Evolutionary conservation across 176 grass and related monocot species (phyloP).

Genomic region (Avena insularis): DNA sequence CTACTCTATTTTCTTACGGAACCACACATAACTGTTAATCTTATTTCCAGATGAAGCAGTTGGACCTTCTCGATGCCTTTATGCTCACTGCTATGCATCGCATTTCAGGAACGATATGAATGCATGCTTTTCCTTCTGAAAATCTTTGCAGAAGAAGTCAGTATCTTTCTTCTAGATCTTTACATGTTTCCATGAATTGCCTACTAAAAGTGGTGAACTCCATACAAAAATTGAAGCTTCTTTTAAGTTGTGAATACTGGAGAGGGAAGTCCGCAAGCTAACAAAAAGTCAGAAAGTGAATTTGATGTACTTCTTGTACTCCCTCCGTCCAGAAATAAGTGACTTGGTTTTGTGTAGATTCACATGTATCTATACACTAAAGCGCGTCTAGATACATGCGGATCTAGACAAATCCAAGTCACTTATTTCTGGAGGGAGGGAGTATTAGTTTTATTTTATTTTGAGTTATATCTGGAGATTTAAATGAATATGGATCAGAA

Average conservation of each 20-base stretch:
- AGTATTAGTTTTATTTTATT: constrained; percentile 25
- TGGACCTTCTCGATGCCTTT: background rate
- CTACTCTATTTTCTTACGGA: background rate
- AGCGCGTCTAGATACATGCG: no score
- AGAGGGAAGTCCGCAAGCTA: background rate
- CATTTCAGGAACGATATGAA: constrained; percentile 2
- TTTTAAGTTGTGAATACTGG: background rate
- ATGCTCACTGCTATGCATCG: background rate
- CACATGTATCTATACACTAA: no score
- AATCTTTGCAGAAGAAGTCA: background rate
- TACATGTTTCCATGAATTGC: constrained; percentile 5
- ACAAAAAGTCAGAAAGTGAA: constrained; percentile 17
- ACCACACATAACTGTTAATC: background rate
- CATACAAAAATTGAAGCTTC: background rate
- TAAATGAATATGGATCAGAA: background rate
- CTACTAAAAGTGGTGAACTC: background rate
- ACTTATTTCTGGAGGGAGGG: no score
- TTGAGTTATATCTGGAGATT: background rate
- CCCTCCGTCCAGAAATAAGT: no score
- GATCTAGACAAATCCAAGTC: no score
- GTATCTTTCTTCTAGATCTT: constrained; percentile 29
- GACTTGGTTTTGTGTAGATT: no score
- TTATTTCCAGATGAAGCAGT: constrained; percentile 18
- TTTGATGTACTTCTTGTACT: background rate
- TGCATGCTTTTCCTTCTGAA: background rate